Evolutionary conservation across 805 yeast genomes (phyloP).

Genomic region (Suhomyces vadensis): DNA sequence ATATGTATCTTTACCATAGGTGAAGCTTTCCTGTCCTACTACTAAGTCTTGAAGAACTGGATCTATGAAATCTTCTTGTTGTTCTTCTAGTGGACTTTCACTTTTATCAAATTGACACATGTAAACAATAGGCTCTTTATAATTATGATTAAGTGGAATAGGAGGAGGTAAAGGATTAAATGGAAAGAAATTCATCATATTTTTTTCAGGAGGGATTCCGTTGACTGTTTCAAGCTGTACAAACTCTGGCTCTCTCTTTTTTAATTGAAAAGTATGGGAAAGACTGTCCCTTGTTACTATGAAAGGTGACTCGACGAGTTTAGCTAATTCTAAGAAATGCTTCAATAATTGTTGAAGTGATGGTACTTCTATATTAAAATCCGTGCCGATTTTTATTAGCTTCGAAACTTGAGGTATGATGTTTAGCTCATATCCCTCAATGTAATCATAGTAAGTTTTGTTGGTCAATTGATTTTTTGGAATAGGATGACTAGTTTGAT

Average conservation of each 20-base stretch:
- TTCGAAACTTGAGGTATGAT: background rate
- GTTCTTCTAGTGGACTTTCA: background rate
- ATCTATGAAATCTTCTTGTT: constrained; percentile 11
- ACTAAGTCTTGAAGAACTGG: constrained; percentile 15
- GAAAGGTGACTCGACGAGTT: no score
- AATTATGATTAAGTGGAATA: constrained; percentile 13
- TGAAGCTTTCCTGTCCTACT: constrained; percentile 18
- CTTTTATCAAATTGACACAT: background rate
- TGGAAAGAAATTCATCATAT: constrained; percentile 29
- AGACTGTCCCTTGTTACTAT: no score
- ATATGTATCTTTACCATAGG: constrained; percentile 8
- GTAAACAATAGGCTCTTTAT: background rate
- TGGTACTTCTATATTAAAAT: background rate
- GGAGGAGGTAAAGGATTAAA: constrained; percentile 24
- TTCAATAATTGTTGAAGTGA: background rate
- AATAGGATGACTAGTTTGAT: constrained; percentile 7
- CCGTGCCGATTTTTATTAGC: background rate
- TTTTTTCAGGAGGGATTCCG: constrained; percentile 22
- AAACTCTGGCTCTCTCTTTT: constrained; percentile 8
- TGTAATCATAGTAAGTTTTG: constrained; percentile 14
- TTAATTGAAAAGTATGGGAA: background rate
- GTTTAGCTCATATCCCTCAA: constrained; percentile 8
- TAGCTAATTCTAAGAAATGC: background rate
- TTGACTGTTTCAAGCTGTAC: constrained; percentile 14
- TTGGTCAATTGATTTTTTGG: constrained; percentile 16